Evolutionary conservation across 805 yeast genomes (phyloP).

Genomic region (Candida ortonii): DNA sequence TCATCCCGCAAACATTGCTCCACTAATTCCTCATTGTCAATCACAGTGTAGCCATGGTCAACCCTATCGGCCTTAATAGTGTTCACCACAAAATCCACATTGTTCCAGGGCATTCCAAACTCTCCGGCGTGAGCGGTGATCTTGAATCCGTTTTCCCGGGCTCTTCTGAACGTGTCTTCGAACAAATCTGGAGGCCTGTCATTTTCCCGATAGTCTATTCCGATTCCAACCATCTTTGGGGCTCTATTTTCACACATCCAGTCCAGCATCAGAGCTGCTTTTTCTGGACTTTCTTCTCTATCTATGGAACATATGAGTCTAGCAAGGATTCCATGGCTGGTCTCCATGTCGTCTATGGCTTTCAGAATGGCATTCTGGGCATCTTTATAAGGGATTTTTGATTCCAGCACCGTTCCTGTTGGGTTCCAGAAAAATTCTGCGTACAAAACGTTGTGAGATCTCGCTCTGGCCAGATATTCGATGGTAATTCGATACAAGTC

Average conservation of each 20-base stretch:
- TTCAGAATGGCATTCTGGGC: constrained; percentile 28
- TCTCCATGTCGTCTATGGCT: constrained; percentile 26
- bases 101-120: constrained; percentile 30
- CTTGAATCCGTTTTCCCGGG: constrained; percentile 24
- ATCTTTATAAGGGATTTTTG: constrained; percentile 25
- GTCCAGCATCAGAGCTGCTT: constrained; percentile 28
- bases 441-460: constrained; percentile 26
- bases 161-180: constrained; percentile 26
- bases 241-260: constrained; percentile 28
- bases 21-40: constrained; percentile 26
- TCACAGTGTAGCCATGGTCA: constrained; percentile 33
- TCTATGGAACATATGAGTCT: constrained; percentile 31
- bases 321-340: constrained; percentile 21
- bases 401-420: constrained; percentile 30
- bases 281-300: constrained; percentile 26
- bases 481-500: constrained; percentile 28
- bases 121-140: constrained; percentile 34
- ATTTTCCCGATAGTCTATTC: constrained; percentile 33
- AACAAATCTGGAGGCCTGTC: constrained; percentile 31
- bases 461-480: constrained; percentile 27
- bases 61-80: constrained; percentile 27
- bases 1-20: constrained; percentile 23
- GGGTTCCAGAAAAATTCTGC: constrained; percentile 35
- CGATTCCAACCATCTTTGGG: constrained; percentile 28
- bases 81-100: constrained; percentile 28